Conservation (phyloP, 371 early-diverging fungal species). For the Apophysomyces elegans region DNA sequence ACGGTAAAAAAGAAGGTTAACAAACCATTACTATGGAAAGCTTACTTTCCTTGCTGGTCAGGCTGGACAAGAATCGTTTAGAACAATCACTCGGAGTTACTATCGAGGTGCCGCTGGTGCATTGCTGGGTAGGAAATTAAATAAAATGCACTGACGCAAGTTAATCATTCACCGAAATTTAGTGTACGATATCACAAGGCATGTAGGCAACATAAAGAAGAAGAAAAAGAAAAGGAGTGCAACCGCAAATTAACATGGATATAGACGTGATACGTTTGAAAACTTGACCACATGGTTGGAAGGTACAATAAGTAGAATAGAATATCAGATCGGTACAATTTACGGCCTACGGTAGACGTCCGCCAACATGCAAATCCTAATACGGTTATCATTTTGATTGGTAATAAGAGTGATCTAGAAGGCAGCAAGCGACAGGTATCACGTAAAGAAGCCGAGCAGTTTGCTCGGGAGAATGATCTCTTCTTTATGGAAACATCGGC, state of each 20-base stretch:
- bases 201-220: slow-evolving; percentile 5
- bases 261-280: slow-evolving; percentile 87
- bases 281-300: slow-evolving; percentile 93
- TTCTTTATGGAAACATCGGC: slow-evolving; percentile 95
- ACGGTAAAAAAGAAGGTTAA: slow-evolving; percentile 79
- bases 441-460: slow-evolving; percentile 86
- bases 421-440: slow-evolving; percentile 79
- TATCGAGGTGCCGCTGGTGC: slow-evolving; percentile 98
- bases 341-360: slow-evolving; percentile 51
- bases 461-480: slow-evolving; percentile 84
- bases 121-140: slow-evolving; percentile 58
- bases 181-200: slow-evolving; percentile 60
- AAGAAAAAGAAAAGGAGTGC: not conserved
- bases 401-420: slow-evolving; percentile 94
- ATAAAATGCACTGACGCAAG: not conserved
- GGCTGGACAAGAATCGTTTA: slow-evolving; percentile 96
- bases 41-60: slow-evolving; percentile 18
- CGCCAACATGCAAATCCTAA: slow-evolving; percentile 90
- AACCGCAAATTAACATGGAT: not conserved
- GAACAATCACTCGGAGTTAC: slow-evolving; percentile 96
- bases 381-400: slow-evolving; percentile 91
- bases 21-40: slow-evolving; percentile 3
- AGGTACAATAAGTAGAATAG: slow-evolving; percentile 42
- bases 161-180: slow-evolving; percentile 6
- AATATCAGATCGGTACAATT: not conserved